Evolutionary conservation across 192 early-diverging fungal genomes (phyloP).

Genomic region (Cetraspora pellucida): DNA sequence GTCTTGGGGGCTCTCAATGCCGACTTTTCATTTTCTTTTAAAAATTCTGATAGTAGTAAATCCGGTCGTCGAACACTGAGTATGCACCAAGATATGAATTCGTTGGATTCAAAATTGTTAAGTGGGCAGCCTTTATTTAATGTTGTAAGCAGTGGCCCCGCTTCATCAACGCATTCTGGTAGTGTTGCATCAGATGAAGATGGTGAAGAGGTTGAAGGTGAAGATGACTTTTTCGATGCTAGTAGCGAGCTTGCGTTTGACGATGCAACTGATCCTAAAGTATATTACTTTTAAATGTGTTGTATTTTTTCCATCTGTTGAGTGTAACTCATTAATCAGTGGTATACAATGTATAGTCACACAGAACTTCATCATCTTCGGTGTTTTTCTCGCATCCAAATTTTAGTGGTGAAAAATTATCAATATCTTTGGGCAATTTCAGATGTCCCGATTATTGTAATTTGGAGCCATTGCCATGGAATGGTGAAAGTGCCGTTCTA

Average conservation of each 20-base stretch:
- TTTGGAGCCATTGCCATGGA: constrained; percentile 49
- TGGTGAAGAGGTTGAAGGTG: constrained; percentile 11
- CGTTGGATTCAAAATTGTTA: constrained; percentile 14
- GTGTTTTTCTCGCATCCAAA: constrained; percentile 31
- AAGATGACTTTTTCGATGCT: constrained; percentile 24
- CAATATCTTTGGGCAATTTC: constrained; percentile 50
- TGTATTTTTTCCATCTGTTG: neutral
- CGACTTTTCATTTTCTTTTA: neutral
- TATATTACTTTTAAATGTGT: neutral
- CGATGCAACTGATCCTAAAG: constrained; percentile 8
- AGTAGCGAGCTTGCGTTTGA: constrained; percentile 29
- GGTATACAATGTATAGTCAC: constrained; percentile 35
- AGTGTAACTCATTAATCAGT: neutral
- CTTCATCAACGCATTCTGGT: constrained; percentile 20
- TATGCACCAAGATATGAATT: constrained; percentile 32
- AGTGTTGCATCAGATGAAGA: constrained; percentile 32
- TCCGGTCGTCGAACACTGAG: neutral
- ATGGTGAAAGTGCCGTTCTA: constrained; percentile 43
- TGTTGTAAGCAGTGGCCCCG: constrained; percentile 18
- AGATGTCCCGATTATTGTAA: constrained; percentile 61
- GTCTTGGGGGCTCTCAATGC: neutral
- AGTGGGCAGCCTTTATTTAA: constrained; percentile 20
- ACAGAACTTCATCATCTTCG: constrained; percentile 42
- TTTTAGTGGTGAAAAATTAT: constrained; percentile 50
- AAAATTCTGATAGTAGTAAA: neutral